Base-by-base conservation (phyloP, 2,329 filamentous ascomycete species). In the Ramularia collo-cygni region DNA sequence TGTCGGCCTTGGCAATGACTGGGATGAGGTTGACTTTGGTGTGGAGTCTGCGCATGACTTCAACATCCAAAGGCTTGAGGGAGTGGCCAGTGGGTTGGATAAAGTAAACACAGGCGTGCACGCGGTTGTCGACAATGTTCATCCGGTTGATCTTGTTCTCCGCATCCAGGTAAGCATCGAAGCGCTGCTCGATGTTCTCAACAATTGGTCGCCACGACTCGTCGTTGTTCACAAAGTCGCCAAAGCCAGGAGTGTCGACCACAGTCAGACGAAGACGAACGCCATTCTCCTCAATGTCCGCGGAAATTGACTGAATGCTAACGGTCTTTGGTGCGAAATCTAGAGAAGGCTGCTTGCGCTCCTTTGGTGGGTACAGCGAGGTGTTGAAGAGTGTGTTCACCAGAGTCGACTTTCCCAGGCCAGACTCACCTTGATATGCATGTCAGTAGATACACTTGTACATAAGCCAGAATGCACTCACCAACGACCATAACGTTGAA, bases 401-500 rank as follows among this genome's bases (percentile, higher is more conserved):
- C 35, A 98, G 80, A 36, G 92, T 98, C 37, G 92, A 98, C 77
- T 98, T 98, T 75, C 92, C 92, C 55, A 98, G 80, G 54, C 92
- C 92, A 64, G 92, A 98, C 81, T 98, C 92, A 78, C 92, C 92
- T 96, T 54, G 13, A 36, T 15, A 17, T 13, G 4, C 12, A 13
- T 38, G 44, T 55, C 47, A 53, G 42, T 28, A 28, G 21, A 24
- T 24, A 10, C 21, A 6, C 21, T 6, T 24, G 21, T 6, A 24
- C 6, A 24, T 10, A 24, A 24, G 21, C 6, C 21, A 24, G 21
- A 31, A 35, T 13, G 30, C 32, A 82, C 89, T 63, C 76, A 96
- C 92, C 92, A 70, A 98, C 92, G 69, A 98, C 92, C 92, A 98
- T 98, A 56, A 98, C 92, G 65, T 98, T 98, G 77, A 98, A 98